Conservation (phyloP, 805 yeast genomes). For the Ascoidea asiatica region DNA sequence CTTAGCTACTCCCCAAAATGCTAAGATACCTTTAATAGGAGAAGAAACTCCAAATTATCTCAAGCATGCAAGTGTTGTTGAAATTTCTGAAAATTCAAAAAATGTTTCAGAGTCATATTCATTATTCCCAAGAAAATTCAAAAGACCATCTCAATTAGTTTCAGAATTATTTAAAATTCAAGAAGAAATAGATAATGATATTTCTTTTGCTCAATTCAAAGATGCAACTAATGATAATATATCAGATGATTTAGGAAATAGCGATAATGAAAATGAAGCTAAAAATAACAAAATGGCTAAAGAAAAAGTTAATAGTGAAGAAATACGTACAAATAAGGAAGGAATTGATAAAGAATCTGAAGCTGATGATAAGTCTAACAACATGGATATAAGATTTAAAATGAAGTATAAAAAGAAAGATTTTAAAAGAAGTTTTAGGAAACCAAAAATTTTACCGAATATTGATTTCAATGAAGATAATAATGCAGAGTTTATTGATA, state of each 20-base stretch:
- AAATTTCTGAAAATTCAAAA: not conserved
- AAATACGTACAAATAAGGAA: too few relatives aligned
- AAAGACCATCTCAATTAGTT: not conserved
- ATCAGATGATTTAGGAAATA: too few relatives aligned
- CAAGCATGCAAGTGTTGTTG: not conserved
- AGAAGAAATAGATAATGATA: not conserved
- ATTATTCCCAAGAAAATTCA: not conserved
- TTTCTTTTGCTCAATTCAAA: too few relatives aligned
- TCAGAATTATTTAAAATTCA: not conserved
- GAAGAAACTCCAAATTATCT: not conserved
- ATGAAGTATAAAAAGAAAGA: slow-evolving; percentile 21
- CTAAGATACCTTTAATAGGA: too few relatives aligned
- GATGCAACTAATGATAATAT: not conserved
- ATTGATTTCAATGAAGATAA: slow-evolving; percentile 9
- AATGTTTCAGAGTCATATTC: not conserved
- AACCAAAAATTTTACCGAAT: slow-evolving; percentile 1
- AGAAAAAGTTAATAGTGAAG: too few relatives aligned
- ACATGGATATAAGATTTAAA: slow-evolving; percentile 6
- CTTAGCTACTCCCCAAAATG: not conserved
- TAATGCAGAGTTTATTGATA: slow-evolving; percentile 4
- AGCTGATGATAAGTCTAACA: too few relatives aligned
- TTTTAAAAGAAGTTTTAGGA: slow-evolving; percentile 20
- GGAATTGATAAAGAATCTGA: too few relatives aligned
- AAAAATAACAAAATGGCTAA: too few relatives aligned
- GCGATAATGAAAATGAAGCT: too few relatives aligned